Conservation (phyloP, 2,329 filamentous ascomycete species). For the Cladosporium sp. region DNA sequence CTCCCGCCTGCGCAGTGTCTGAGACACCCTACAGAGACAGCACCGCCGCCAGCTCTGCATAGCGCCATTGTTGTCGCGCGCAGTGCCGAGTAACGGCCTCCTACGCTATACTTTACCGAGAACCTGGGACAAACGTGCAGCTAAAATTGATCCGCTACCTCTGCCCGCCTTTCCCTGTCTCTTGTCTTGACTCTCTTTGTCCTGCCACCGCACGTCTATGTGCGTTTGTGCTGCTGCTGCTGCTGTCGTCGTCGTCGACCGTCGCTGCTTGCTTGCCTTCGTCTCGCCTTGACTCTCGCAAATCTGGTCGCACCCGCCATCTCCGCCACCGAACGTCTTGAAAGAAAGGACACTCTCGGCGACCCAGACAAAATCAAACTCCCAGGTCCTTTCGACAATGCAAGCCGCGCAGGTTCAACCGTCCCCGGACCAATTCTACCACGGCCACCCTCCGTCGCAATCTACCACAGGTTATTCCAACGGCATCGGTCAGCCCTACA, state of each 20-base stretch:
- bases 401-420: slow-evolving; percentile 5
- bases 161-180: not conserved
- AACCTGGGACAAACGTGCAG: slow-evolving; percentile 9
- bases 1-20: not conserved
- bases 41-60: not conserved
- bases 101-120: slow-evolving; percentile 9
- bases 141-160: slow-evolving; percentile 1
- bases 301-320: not conserved
- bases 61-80: slow-evolving; percentile 9
- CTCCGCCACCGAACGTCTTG: not conserved
- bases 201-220: slow-evolving; percentile 1
- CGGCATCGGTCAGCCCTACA: slow-evolving; percentile 8
- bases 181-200: not conserved
- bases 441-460: slow-evolving; percentile 8
- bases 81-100: slow-evolving; percentile 8
- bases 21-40: not conserved
- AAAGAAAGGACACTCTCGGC: too few species aligned
- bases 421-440: slow-evolving; percentile 9
- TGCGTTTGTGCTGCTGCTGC: not conserved
- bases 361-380: not conserved
- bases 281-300: not conserved
- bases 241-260: not conserved
- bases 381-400: not conserved
- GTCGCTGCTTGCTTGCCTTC: not conserved
- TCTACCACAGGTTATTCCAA: slow-evolving; percentile 11